Evolutionary conservation across 345 rosid species (phyloP), one percentile per base, ranked within the genome.

Genomic region (Rhizophora apiculata): DNA sequence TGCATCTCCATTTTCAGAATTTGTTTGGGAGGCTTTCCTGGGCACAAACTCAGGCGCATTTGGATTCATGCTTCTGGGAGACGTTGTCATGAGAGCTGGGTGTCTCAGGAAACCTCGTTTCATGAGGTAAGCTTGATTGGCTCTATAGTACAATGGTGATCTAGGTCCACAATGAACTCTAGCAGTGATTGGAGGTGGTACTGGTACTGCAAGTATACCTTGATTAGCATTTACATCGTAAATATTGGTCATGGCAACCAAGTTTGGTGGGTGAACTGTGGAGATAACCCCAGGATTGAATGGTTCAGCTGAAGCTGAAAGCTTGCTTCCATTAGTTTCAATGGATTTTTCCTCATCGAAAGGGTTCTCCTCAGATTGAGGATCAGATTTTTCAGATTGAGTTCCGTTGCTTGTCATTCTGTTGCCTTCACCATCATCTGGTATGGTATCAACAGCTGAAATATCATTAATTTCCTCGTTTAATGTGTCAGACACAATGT

Each of bases 301-400:
- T 54, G 93, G 90, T 56, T 86, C 84, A 9, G 90, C 90, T 39
- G 90, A 78, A 32, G 93, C 90, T 6, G 91, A 88, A 64, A 86
- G 86, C 82, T 83, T 86, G 26, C 89, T 88, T 59, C 86, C 89
- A 65, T 80, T 84, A 26, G 69, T 66, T 79, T 83, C 87, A 8
- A 37, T 56, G 49, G 74, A 55, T 53, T 71, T 88, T 64, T 80
- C 87, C 75, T 74, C 75, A 48, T 56, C 57, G 43, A 68, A 52
- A 57, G 79, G 43, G 57, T 53, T 71, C 61, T 78, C 80, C 61
- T 76, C 85, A 57, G 63, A 39, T 63, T 76, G 72, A 26, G 55
- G 30, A 52, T 70, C 60, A 65, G 76, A 63, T 62, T 71, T 68
- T 65, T 83, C 84, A 5, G 74, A 67, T 39, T 72, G 76, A 56